phyloP scores from a whole-genome alignment of 345 rosid species.

The Corchorus olitorius region DNA sequence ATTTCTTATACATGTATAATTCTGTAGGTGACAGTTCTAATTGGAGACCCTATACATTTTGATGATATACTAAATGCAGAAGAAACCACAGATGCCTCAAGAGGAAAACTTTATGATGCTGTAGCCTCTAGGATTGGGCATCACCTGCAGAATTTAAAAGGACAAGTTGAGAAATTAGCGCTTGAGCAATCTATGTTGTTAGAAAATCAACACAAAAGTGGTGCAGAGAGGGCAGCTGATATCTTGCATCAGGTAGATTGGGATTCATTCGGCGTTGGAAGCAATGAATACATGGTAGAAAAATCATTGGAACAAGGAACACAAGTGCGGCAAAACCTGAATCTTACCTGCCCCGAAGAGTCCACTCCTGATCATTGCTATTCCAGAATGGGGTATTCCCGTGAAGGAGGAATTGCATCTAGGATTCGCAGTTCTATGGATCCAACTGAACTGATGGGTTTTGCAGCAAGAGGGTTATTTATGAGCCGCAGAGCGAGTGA shows the following conservation, averaged over 20 bases:
- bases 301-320: slow-evolving; percentile 8
- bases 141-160: slow-evolving; percentile 56
- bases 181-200: slow-evolving; percentile 41
- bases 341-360: not conserved
- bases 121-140: slow-evolving; percentile 79
- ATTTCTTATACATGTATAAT: not conserved
- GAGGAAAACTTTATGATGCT: slow-evolving; percentile 81
- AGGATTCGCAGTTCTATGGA: slow-evolving; percentile 56
- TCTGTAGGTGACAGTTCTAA: slow-evolving; percentile 77
- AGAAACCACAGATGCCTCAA: slow-evolving; percentile 43
- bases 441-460: slow-evolving; percentile 67
- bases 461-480: slow-evolving; percentile 75
- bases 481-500: slow-evolving; percentile 29
- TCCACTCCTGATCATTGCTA: not conserved
- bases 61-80: slow-evolving; percentile 62
- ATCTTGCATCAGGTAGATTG: slow-evolving; percentile 54
- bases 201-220: slow-evolving; percentile 23
- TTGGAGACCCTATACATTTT: slow-evolving; percentile 83
- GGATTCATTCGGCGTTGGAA: slow-evolving; percentile 60
- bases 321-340: slow-evolving; percentile 11
- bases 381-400: slow-evolving; percentile 35
- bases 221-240: slow-evolving; percentile 39
- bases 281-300: slow-evolving; percentile 18
- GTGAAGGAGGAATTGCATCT: slow-evolving; percentile 39
- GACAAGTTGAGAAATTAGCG: slow-evolving; percentile 66